Evolutionary conservation across 2,329 filamentous ascomycete species (phyloP), one percentile per base, ranked within the genome.

Genomic region (Fusarium xyrophilum): DNA sequence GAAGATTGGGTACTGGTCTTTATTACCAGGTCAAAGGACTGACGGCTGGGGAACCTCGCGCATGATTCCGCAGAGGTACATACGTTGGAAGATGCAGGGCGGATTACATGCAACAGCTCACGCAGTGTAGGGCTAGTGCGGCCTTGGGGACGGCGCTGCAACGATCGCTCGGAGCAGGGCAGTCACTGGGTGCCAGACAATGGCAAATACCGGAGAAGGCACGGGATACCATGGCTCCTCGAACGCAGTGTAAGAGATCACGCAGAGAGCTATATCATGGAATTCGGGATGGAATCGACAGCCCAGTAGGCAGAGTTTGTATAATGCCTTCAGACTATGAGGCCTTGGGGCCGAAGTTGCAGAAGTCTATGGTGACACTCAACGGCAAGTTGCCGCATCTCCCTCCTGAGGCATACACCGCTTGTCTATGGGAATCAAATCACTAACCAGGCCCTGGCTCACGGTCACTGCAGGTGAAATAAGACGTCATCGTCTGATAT

Each of bases 171-270:
- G 3, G 86, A 86, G 64, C 74, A 89, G 43, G 87, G 0, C 78
- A 83, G 5, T 89, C 84, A 78, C 78, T 89, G 54, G 85, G 85
- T 59, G 86, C 86, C 1, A 87, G 85, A 70, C 87, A 89, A 75
- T 86, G 84, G 62, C 86, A 89, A 80, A 89, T 89, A 87, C 84
- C 84, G 1, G 86, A 89, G 75, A 87, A 89, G 72, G 85, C 83
- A 10, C 89, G 86, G 87, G 88, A 89, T 77, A 89, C 77, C 88
- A 88, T 74, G 86, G 89, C 75, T 89, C 89, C 67, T 89, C 86
- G 86, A 79, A 47, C 74, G 79, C 7, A 77, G 78, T 32, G 11
- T 1, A 27, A 27, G 32, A 27, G 46, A 11, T 50, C 17, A 14
- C 17, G 15, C 30, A 25, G 9, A 50, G 21, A 30, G 7, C 11